Conservation (phyloP, 129 eudicot genomes). For the Heracleum sosnowskyi region DNA sequence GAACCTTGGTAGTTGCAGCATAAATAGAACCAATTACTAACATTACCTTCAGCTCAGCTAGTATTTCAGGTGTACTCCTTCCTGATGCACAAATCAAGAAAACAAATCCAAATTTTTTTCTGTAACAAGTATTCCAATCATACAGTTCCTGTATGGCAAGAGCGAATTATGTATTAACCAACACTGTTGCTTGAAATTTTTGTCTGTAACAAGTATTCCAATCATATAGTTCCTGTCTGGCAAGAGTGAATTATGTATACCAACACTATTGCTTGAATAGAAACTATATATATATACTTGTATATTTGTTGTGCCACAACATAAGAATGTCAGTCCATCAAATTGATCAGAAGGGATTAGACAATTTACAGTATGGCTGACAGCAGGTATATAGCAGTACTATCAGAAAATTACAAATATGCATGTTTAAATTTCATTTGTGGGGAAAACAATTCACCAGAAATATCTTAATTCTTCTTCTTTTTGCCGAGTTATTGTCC, state of each 20-base stretch:
- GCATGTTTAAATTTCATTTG: no score
- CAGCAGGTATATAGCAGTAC: not conserved
- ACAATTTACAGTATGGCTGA: not conserved
- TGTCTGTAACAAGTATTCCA: slow-evolving; percentile 63
- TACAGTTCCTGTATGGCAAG: slow-evolving; percentile 51
- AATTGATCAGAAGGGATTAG: not conserved
- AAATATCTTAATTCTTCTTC: not conserved
- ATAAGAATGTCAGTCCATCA: not conserved
- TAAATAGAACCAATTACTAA: not conserved
- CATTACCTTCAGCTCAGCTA: slow-evolving; percentile 76
- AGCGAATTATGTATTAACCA: not conserved
- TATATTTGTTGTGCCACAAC: not conserved
- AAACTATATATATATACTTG: not conserved
- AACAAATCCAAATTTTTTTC: slow-evolving; percentile 80
- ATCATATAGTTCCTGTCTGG: slow-evolving; percentile 61
- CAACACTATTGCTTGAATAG: not conserved
- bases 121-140: slow-evolving; percentile 66
- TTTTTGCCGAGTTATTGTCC: not conserved
- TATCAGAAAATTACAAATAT: no score
- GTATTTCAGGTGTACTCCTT: slow-evolving; percentile 78
- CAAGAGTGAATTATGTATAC: not conserved
- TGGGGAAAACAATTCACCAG: not conserved
- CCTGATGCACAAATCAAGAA: slow-evolving; percentile 91
- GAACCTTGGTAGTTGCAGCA: not conserved
- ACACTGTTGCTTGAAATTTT: slow-evolving; percentile 32